Conservation (phyloP, 1,139 yeast species). For the Zygoascus meyerae region DNA sequence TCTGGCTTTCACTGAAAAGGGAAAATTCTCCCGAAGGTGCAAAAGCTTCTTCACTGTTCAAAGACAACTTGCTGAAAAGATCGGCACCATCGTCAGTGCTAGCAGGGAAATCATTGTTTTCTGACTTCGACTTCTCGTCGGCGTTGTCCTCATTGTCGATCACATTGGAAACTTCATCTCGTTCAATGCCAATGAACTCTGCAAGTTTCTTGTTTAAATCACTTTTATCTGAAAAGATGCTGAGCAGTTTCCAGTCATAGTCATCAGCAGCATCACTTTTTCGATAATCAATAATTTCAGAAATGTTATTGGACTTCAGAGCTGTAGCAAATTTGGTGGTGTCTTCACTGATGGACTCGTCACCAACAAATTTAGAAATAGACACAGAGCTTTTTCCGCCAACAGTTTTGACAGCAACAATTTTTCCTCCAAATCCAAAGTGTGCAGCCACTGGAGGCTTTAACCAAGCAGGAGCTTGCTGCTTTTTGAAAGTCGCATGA, state of each 20-base stretch:
- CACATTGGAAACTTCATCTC: conserved; percentile 17
- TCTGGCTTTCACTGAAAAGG: conserved; percentile 36
- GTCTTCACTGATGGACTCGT: conserved; percentile 30
- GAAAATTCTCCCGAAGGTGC: conserved; percentile 42
- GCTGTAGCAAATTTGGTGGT: conserved; percentile 53
- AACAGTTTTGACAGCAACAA: conserved; percentile 50
- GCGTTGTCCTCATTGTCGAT: conserved; percentile 26
- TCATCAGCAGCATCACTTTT: conserved; percentile 36
- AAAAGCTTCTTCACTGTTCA: conserved; percentile 19
- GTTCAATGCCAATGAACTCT: conserved; percentile 13
- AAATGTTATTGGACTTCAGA: conserved; percentile 36
- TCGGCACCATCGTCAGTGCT: conserved; percentile 30
- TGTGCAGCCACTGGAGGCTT: conserved; percentile 67
- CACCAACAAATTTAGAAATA: conserved; percentile 47
- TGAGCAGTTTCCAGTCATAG: conserved; percentile 73
- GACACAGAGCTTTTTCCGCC: conserved; percentile 40
- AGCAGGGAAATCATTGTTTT: conserved; percentile 23
- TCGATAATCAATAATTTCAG: conserved; percentile 19
- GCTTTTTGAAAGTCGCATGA: conserved; percentile 52
- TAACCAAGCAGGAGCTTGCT: conserved; percentile 90
- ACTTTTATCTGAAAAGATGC: conserved; percentile 38
- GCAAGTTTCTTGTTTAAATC: conserved; percentile 21
- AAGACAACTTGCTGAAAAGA: conserved; percentile 27
- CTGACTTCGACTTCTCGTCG: conserved; percentile 8
- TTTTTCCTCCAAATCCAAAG: conserved; percentile 92